A percentile compares a stretch with the other conserved stretches of the same genome.
Evolutionary conservation across 1,139 yeast species (phyloP).

Genomic region (Blastobotrys elegans): DNA sequence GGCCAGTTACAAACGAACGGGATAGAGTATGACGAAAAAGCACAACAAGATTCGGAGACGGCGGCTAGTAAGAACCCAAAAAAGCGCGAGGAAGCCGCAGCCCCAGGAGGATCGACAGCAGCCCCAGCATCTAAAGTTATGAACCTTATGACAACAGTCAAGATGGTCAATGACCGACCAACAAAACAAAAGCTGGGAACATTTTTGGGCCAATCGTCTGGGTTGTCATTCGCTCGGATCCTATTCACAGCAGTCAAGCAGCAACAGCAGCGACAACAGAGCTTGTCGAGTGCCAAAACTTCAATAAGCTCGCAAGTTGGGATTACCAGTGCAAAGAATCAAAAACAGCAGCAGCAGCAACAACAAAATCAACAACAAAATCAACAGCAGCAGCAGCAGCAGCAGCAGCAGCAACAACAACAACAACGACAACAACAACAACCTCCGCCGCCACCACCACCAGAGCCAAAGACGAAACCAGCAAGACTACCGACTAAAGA

Average conservation of each 20-base stretch:
- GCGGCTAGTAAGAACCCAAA: conserved; percentile 13
- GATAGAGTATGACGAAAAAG: conserved; percentile 13
- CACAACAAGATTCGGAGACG: conserved; percentile 9
- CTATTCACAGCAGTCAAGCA: conserved; percentile 73
- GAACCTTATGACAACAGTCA: conserved; percentile 27
- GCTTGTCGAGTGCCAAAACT: not conserved
- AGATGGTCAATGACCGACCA: conserved; percentile 29
- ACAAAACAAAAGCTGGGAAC: conserved; percentile 23
- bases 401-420: conserved; percentile 8
- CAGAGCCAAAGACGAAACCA: conserved; percentile 33
- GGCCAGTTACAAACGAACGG: conserved; percentile 37
- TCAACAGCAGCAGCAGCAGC: conserved; percentile 1
- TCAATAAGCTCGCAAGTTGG: not conserved
- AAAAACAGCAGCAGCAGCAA: not conserved
- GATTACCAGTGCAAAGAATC: not conserved
- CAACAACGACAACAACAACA: not conserved
- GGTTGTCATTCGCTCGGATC: conserved; percentile 67
- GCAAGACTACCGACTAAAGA: conserved; percentile 64
- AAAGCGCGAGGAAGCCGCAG: conserved; percentile 11
- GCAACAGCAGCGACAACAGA: conserved; percentile 21
- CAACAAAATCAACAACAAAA: too few species aligned
- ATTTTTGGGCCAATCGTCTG: conserved; percentile 51
- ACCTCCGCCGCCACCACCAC: conserved; percentile 10
- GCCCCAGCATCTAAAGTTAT: conserved; percentile 21
- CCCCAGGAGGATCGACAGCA: conserved; percentile 14